Evolutionary conservation across 441 rosid species (phyloP), one percentile per base, ranked within the genome.

Genomic region (Jatropha multifida): DNA sequence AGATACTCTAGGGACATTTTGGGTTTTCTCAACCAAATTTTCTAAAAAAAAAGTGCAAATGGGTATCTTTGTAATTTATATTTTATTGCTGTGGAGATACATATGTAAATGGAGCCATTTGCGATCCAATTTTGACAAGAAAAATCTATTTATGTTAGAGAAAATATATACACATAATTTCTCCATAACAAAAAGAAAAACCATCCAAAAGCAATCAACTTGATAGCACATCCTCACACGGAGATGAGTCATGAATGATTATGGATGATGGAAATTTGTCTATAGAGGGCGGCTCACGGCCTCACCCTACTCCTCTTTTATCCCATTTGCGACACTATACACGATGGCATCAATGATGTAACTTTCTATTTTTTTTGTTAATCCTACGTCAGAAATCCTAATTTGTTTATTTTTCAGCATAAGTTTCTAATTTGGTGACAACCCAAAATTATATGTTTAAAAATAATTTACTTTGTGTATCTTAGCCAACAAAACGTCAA

Each of bases 201-300:
- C 32, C 32, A 65, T 42, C 40, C 56, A 73, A 54, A 60, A 14
- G 5, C 72, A 69, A 63, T 38, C 5, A 64, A 69, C 48, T 69
- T 74, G 63, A 48, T 7, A 65, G 4, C 38, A 40, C 27, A 70
- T 20, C 42, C 69, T 54, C 81, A 75, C 83, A 77, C 70, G 85
- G 83, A 77, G 59, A 79, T 75, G 87, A 84, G 76, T 84, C 86
- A 84, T 67, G 44, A 37, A 82, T 70, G 83, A 77, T 55, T 82
- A 65, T 17, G 61, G 73, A 72, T 6, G 71, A 74, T 20, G 78
- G 63, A 60, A 48, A 70, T 15, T 72, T 65, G 63, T 15, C 20
- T 4, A 3, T 9, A 44, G 60, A n/a, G 86, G 88, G 85, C 83
- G 88, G 84, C 82, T 77, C 58, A 23, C 23, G 23, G 23, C 23